Evolutionary conservation across 306 rosid species (phyloP), one percentile per base, ranked within the genome.

Genomic region (Dalbergia cultrata): DNA sequence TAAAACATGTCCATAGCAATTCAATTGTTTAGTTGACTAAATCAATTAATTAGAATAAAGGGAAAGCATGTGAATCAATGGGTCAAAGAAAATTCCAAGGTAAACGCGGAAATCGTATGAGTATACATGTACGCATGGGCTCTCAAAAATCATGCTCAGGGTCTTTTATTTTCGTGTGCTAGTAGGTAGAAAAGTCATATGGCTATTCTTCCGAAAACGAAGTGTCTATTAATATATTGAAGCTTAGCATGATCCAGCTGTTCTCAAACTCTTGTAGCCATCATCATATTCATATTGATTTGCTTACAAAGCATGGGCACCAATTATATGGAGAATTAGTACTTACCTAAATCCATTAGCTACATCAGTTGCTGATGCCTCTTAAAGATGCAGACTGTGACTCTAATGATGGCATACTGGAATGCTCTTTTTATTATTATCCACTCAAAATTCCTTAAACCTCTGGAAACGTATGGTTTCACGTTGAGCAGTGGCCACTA

Each of bases 171-270:
- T 50, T 4, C 18, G 22, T 33, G 62, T 19, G 9, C 37, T 33
- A 8, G 4, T 26, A 13, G 4, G 50, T 66, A 53, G 34, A 57
- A 57, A 67, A 75, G 35, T 56, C 68, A 33, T 37, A 16, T 76
- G 80, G 13, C 54, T 37, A 74, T 64, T 50, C 8, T 6, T 1
- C 0, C 50, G 85, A 79, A 56, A 74, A 67, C 11, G 84, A 72
- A 80, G 61, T 76, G 72, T 31, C 50, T 63, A 75, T 39, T 81
- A 72, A 67, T 78, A 57, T 64, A 81, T 69, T 75, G 87, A 80
- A 67, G 47, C 80, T 76, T 83, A 63, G 69, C 85, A 76, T 77
- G 75, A 86, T 83, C 85, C 87, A 86, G 89, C 89, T 86, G 89
- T 86, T 83, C 57, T 77, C 89, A 86, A 83, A 76, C 77, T 78